Evolutionary conservation across 2,329 filamentous ascomycete species (phyloP), one percentile per base, ranked within the genome.

Genomic region (Elsinoe fawcettii): DNA sequence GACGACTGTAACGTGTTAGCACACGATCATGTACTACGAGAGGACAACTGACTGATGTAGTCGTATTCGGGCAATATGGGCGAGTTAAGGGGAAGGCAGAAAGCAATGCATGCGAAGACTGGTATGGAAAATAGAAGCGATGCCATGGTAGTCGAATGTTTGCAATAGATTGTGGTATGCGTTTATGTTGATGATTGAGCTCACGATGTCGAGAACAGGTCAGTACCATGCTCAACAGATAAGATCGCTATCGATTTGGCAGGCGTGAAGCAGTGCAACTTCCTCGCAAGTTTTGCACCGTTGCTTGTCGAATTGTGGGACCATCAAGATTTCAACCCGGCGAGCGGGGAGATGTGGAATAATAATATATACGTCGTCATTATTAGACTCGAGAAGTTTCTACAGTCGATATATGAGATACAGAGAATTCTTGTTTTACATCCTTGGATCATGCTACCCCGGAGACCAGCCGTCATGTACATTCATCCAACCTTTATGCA

Each of bases 11-110:
- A 7, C 3, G 30, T 53, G 23, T 60, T 23, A 60, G 59, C 39
- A 34, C 6, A 14, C 4, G 14, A 22, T 3, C 6, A 5, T 27
- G 14, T 5, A 27, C n/a, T 12, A 1, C 5, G 2, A 7, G 23
- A 16, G 2, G 12, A 16, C 14, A 9, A 27, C 59, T 60, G 12
- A 66, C 64, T 47, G 16, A 67, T 66, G 58, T 66, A 68, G 55
- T 68, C 66, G 58, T 67, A 68, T 36, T 56, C 61, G 41, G 58
- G 43, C 22, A 67, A 58, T 20, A 68, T 55, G 14, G 64, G 65
- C 11, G 63, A 61, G 44, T 68, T 68, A n/a, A 67, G 63, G 12
- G 65, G 65, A 20, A 65, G 61, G 7, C 64, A 39, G 27, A 36
- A 23, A n/a, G 55, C 54, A 43, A 60, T 51, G 23, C 41, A 18